phyloP scores from a whole-genome alignment of 73 alveolate species.

The Paramecium octaurelia region DNA sequence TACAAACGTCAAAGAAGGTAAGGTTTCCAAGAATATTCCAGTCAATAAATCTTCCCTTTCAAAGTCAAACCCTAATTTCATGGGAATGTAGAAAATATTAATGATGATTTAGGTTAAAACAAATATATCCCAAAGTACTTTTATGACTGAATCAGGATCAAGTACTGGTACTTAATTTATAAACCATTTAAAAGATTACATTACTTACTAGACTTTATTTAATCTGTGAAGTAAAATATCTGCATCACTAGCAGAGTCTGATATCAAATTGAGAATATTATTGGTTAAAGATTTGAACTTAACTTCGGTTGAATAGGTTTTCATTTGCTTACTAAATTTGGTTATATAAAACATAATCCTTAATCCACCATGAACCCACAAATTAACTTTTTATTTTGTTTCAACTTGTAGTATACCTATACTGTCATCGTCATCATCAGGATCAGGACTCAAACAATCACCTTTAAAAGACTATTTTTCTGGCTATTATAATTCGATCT shows the following conservation, averaged over 20 bases:
- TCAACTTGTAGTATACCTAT: neutral
- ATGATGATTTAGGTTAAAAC: neutral
- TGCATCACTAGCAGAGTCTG: slow-evolving; percentile 37
- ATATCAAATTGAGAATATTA: neutral
- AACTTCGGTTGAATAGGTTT: neutral
- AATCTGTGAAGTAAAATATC: neutral
- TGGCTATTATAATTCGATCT: neutral
- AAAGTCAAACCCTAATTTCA: slow-evolving; percentile 30
- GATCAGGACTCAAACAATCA: neutral
- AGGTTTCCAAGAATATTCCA: neutral
- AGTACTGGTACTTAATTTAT: neutral
- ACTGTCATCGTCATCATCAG: neutral
- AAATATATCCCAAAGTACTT: neutral
- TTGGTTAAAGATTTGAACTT: slow-evolving; percentile 2
- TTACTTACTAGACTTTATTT: neutral
- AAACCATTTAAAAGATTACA: neutral
- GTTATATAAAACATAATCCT: slow-evolving; percentile 35
- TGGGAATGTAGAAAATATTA: slow-evolving; percentile 33
- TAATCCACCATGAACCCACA: slow-evolving; percentile 47
- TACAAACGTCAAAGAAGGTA: slow-evolving; percentile 48
- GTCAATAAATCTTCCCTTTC: neutral
- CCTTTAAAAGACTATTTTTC: neutral
- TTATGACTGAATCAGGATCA: slow-evolving; percentile 1
- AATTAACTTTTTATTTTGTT: neutral
- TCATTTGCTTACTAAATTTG: slow-evolving; percentile 5